Evolutionary conservation across 768 basidiomycete genomes (phyloP).

Genomic region (Agaricus blazei): DNA sequence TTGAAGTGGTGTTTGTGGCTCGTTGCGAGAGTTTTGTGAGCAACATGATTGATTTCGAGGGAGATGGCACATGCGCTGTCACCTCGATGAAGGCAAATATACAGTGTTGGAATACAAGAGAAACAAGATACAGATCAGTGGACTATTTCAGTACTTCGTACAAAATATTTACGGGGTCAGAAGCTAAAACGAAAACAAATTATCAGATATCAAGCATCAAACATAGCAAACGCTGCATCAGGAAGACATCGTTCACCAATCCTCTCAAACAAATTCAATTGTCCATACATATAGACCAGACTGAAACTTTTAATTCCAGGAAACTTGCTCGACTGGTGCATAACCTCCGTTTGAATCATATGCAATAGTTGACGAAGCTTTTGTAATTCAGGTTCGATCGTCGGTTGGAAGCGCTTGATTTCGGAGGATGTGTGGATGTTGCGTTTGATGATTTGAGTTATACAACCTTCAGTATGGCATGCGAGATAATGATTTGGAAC

Average conservation of each 20-base stretch:
- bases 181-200: background rate
- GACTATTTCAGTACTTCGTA: background rate
- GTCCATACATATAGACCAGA: background rate
- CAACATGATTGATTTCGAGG: too few relatives aligned
- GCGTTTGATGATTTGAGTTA: constrained; percentile 44
- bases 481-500: constrained; percentile 58
- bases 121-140: too few relatives aligned
- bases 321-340: background rate
- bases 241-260: constrained; percentile 2
- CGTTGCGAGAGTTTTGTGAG: too few relatives aligned
- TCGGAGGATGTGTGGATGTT: constrained; percentile 31
- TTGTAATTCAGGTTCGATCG: constrained; percentile 28
- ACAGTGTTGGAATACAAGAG: too few relatives aligned
- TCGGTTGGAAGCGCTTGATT: constrained; percentile 23
- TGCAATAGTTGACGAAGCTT: constrained; percentile 33
- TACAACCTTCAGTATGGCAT: constrained; percentile 49
- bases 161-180: background rate
- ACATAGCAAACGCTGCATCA: constrained; percentile 3
- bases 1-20: too few relatives aligned
- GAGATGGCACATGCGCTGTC: too few relatives aligned
- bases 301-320: background rate
- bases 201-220: constrained; percentile 2
- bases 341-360: constrained; percentile 29
- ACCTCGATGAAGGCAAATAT: too few relatives aligned
- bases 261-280: background rate